Evolutionary conservation across 306 rosid species (phyloP).

Genomic region (Dryas alaskensis): DNA sequence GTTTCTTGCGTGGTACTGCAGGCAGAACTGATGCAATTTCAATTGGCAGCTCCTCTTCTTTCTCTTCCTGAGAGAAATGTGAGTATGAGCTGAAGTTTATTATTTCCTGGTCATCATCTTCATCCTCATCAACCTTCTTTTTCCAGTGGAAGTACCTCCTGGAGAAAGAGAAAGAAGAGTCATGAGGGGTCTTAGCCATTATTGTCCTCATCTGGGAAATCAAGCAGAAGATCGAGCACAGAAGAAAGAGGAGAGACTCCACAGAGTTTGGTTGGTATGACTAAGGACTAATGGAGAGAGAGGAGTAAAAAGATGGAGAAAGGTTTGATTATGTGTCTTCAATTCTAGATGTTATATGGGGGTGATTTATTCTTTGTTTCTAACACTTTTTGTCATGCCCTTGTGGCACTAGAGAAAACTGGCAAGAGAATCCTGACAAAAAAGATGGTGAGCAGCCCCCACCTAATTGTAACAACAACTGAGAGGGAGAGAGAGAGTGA

Average conservation of each 20-base stretch:
- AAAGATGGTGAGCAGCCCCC: constrained; percentile 65
- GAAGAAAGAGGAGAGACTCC: background rate
- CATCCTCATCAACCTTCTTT: constrained; percentile 46
- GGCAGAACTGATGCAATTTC: constrained; percentile 6
- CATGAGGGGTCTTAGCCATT: constrained; percentile 68
- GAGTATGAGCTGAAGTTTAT: constrained; percentile 44
- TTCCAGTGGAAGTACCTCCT: constrained; percentile 72
- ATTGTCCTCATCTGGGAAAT: constrained; percentile 50
- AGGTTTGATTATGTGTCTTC: constrained; percentile 9
- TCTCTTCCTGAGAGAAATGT: constrained; percentile 32
- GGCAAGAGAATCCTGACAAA: constrained; percentile 36
- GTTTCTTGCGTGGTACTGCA: constrained; percentile 21
- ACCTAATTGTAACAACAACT: constrained; percentile 44
- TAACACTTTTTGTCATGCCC: background rate
- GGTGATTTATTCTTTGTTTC: background rate
- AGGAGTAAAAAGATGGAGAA: background rate
- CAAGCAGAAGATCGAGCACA: background rate
- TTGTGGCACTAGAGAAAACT: constrained; percentile 23
- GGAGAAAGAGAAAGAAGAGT: constrained; percentile 85
- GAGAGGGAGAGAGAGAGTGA: background rate
- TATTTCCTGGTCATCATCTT: constrained; percentile 45
- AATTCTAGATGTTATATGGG: background rate
- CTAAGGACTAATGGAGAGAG: background rate
- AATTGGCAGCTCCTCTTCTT: constrained; percentile 16
- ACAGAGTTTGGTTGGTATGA: constrained; percentile 10